A percentile compares a stretch with the other conserved stretches of the same genome.
Evolutionary conservation across 139 green algal genomes (phyloP).

Genomic region (Chlamydomonas incerta): DNA sequence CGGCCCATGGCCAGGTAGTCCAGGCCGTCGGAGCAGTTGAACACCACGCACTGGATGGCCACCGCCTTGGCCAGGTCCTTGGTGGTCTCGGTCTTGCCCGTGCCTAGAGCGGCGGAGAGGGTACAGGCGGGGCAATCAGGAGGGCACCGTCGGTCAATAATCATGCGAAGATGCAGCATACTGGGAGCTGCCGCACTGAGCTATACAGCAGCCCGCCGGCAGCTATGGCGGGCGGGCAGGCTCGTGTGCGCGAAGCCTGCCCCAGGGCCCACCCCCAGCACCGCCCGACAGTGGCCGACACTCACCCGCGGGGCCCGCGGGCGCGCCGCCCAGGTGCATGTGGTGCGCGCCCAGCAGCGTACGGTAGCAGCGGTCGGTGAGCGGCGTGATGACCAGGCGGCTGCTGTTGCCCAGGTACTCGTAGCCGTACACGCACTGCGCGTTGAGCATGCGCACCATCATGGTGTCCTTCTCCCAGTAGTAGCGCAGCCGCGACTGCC

Average conservation of each 20-base stretch:
- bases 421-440: conserved; percentile 46
- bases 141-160: too few relatives aligned
- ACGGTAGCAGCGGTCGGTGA: conserved; percentile 68
- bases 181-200: too few relatives aligned
- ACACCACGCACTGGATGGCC: conserved; percentile 84
- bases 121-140: too few relatives aligned
- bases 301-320: conserved; percentile 60
- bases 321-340: conserved; percentile 67
- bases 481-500: conserved; percentile 60
- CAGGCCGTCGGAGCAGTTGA: conserved; percentile 84
- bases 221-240: too few relatives aligned
- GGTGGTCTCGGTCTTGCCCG: conserved; percentile 84
- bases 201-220: too few relatives aligned
- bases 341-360: conserved; percentile 74
- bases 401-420: conserved; percentile 61
- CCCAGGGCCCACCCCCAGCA: too few relatives aligned
- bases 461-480: conserved; percentile 68
- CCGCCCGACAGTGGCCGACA: too few relatives aligned
- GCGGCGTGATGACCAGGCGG: conserved; percentile 65
- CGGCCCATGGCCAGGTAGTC: conserved; percentile 74
- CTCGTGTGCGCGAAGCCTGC: too few relatives aligned
- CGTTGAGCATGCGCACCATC: conserved; percentile 68
- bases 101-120: conserved; percentile 54
- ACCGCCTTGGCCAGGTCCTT: conserved; percentile 86
- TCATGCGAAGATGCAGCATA: too few relatives aligned